Evolutionary conservation across 805 yeast genomes (phyloP), one percentile per base, ranked within the genome.

Genomic region (Komagataella phaffii): DNA sequence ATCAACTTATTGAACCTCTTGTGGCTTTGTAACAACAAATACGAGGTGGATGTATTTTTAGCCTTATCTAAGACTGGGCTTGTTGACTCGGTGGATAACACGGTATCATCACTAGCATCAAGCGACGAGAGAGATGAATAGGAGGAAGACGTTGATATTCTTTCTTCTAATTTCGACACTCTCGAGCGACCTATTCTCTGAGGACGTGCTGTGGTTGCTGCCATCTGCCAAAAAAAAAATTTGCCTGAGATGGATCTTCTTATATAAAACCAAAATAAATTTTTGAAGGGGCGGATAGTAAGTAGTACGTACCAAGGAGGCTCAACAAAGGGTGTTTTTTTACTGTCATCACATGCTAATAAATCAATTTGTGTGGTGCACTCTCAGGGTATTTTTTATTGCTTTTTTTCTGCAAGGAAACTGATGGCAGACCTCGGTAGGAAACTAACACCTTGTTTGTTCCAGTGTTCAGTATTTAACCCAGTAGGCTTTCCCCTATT

Each of bases 1-100:
- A 66, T 56, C 44, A 66, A 56, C 23, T 56, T 53, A 24, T 57
- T 57, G 51, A 66, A 66, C n/a, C 55, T 53, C 53, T 56, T 58
- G 52, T 66, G 69, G 1, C 65, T 59, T 8, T 55, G 60, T 6
- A 61, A 47, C 40, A 30, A 14, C 40, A 30, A 10, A 14, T 30
- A 30, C 14, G 40, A 30, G 14, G 40, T 30, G 40, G 40, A 30
- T 8, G 40, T 10, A 14, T 30, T 30, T 14, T 30, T 30, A 10
- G 6, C 14, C 40, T 30, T 30, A 30, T 30, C 40, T 30, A 30
- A 30, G 40, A 30, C 40, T 14, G 40, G 40, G 40, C 14, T 10
- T 30, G 40, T 14, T 8, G 40, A 10, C 40, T 30, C 40, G n/a
- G 40, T 10, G 14, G 40, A 30, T 14, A 30, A 30, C 12, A 30